Base-by-base conservation (phyloP, 805 yeast species). In the Zygotorulaspora florentina region DNA sequence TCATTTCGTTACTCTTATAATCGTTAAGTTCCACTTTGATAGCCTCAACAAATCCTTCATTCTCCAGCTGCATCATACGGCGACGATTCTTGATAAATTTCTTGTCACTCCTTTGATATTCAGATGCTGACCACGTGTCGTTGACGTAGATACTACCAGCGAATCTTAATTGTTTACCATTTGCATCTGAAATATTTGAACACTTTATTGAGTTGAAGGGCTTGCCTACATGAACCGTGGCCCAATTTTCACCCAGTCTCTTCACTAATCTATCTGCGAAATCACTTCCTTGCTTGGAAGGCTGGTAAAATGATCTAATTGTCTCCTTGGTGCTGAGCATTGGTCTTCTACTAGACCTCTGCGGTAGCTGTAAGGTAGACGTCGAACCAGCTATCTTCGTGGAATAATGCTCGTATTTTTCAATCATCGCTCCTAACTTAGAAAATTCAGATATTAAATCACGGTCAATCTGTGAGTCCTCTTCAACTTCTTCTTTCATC, bases 1-100 rank as follows among this genome's bases (percentile, higher is more conserved):
- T 63, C 95, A 85, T 85, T 45, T 78, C 83, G 45, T 67, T 68
- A 50, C 77, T 73, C 59, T 85, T 85, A 66, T 68, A 84, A 20
- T 71, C 67, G 57, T 85, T 85, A 55, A 85, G 62, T 58, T 85
- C 91, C 33, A 68, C 65, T 61, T 86, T 79, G 53, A 85, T 80
- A 42, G 54, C 48, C 1, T 53, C 50, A n/a, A 64, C 45, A 28
- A 50, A 56, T 8, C 51, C 46, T 34, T 45, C 35, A 35, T 54
- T 47, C n/a, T 53, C 49, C 23, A 45, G 35, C 37, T 45, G 53
- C 50, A 53, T 50, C 56, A 55, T 50, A 30, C 51, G 51, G 16
- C 54, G 53, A 30, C 55, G 56, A 25, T 44, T 50, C 30, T 46
- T 48, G 39, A 53, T 50, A 31, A 57, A 59, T 16, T 26, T 45